Evolutionary conservation across 1,284 basidiomycete genomes (phyloP), one percentile per base, ranked within the genome.

Genomic region (Hypsizygus ulmarius): DNA sequence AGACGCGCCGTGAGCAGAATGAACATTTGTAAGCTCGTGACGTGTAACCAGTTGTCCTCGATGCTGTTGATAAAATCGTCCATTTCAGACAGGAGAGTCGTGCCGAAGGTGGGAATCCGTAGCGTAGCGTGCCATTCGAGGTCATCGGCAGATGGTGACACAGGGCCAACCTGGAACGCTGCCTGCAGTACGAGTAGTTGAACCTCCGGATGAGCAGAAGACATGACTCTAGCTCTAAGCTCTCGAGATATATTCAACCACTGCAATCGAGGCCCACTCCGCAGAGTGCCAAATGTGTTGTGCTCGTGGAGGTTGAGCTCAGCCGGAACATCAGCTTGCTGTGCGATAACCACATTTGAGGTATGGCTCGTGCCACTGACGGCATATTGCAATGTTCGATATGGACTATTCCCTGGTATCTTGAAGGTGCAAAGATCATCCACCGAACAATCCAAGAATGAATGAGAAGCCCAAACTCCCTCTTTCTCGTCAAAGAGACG

Each of bases 211-310:
- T 59, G 51, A 18, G 60, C 55, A 41, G 77, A 71, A 0, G 61
- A 67, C 28, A 80, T 53, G 0, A 52, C 52, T 27, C 64, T 61
- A 10, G 65, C 63, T 8, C 61, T 59, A 11, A 79, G 50, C 50
- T 73, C 75, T 16, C 70, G 63, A 5, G 67, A 56, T 11, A 79
- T 70, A 47, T 79, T 80, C 34, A 72, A 53, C 77, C 77, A 79
- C 39, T 79, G 78, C 0, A 79, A 52, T 1, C 55, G 56, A 4
- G 60, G 51, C 1, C 77, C 76, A 28, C 71, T 65, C 3, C 77
- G 72, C 25, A 79, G 49, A 28, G 61, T 59, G 0, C 69, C 69
- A 47, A 74, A 78, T 0, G 71, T 63, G 5, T 69, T 56, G 34
- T 65, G 72, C 48, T 79, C 76, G 28, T 78, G 74, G 3, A 73